These are phyloP conservation scores for Talaromyces sp. DNA, from an alignment of 2,329 filamentous ascomycete species.

Conservation along the genomic window DNA sequence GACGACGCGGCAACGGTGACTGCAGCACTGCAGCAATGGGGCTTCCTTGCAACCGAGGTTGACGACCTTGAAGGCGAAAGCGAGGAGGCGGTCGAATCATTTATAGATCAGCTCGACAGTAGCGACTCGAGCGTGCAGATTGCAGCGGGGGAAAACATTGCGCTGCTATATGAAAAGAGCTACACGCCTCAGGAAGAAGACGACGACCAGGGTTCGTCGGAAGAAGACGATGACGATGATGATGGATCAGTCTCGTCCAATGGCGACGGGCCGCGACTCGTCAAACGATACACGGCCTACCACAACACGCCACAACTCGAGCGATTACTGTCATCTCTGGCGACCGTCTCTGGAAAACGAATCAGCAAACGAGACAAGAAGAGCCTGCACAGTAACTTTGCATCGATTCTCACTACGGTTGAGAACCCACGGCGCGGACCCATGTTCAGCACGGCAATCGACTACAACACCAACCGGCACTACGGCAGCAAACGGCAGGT, in stretches of 20 bases:
- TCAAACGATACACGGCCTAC: constrained; percentile 65
- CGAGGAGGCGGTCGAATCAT: constrained; percentile 68
- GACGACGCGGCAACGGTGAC: constrained; percentile 67
- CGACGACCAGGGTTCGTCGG: constrained; percentile 47
- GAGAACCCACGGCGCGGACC: constrained; percentile 63
- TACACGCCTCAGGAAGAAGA: constrained; percentile 55
- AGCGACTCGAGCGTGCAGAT: constrained; percentile 67
- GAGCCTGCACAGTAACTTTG: constrained; percentile 60
- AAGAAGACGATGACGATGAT: constrained; percentile 34
- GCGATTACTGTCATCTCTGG: constrained; percentile 54
- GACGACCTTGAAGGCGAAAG: constrained; percentile 69
- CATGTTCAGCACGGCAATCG: constrained; percentile 59
- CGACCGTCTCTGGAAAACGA: constrained; percentile 55
- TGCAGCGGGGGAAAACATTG: constrained; percentile 73
- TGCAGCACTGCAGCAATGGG: constrained; percentile 73
- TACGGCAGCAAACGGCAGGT: constrained; percentile 60
- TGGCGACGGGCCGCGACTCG: constrained; percentile 35
- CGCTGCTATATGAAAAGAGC: constrained; percentile 72
- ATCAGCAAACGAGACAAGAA: constrained; percentile 64
- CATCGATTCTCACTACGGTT: constrained; percentile 61
- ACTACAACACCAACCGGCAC: constrained; percentile 53
- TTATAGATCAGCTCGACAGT: constrained; percentile 80
- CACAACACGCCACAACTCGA: constrained; percentile 58
- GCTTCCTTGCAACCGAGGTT: constrained; percentile 70
- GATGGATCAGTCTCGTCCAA: constrained; percentile 18